Percentiles rank a stretch among this genome's conserved stretches.
phyloP scores from a whole-genome alignment of 2,329 filamentous ascomycete species.

The Fonsecaea erecta region DNA sequence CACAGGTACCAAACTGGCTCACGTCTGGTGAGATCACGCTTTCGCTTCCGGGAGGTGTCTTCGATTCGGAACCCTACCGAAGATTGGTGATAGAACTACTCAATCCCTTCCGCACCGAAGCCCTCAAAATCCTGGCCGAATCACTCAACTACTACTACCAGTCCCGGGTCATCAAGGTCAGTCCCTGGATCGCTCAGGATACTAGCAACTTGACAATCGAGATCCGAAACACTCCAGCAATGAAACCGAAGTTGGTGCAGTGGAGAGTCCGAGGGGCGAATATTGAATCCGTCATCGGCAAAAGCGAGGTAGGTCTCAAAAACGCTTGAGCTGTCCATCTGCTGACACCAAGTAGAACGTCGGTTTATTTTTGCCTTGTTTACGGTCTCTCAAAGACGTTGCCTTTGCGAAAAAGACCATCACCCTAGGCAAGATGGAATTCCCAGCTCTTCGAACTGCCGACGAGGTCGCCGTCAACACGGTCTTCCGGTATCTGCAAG shows the following conservation, averaged over 20 bases:
- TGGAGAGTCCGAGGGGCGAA: conserved; percentile 73
- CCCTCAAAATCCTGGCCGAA: conserved; percentile 77
- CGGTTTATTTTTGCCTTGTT: conserved; percentile 38
- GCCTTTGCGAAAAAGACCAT: conserved; percentile 73
- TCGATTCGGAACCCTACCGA: conserved; percentile 78
- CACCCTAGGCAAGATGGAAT: conserved; percentile 41
- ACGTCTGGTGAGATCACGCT: conserved; percentile 78
- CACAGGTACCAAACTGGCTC: conserved; percentile 80
- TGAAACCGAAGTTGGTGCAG: conserved; percentile 59
- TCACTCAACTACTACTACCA: conserved; percentile 82
- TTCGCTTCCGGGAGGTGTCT: conserved; percentile 82
- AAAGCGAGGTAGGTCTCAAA: conserved; percentile 38
- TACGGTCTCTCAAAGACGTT: conserved; percentile 70
- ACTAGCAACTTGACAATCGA: conserved; percentile 69
- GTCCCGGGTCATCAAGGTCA: conserved; percentile 75
- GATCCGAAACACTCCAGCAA: conserved; percentile 60
- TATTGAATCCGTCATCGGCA: conserved; percentile 23
- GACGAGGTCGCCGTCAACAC: conserved; percentile 75
- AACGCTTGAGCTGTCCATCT: conserved; percentile 20
- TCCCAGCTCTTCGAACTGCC: conserved; percentile 57
- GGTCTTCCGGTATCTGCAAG: conserved; percentile 85
- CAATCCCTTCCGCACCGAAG: conserved; percentile 73
- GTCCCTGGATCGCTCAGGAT: conserved; percentile 80
- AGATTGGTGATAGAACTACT: conserved; percentile 76
- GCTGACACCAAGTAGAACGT: conserved; percentile 28